A percentile compares a stretch with the other conserved stretches of the same genome.
phyloP scores from a whole-genome alignment of 371 early-diverging fungal species.

The Mucor velutinosus region DNA sequence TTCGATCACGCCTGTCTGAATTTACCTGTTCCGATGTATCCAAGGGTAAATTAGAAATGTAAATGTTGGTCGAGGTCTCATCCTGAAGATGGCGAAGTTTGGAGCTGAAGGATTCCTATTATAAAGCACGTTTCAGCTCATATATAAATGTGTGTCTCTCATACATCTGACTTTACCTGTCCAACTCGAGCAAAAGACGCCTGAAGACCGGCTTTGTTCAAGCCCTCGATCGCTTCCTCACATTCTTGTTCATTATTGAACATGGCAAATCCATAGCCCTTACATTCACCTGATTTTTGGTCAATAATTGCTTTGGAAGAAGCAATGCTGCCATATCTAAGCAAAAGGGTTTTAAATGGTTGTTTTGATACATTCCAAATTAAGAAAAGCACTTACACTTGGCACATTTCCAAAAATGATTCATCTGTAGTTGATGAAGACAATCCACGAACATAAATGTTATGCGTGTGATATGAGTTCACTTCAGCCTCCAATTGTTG shows the following conservation, averaged over 20 bases:
- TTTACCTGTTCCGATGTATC: slow-evolving; percentile 72
- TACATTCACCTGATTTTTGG: slow-evolving; percentile 78
- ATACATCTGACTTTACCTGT: slow-evolving; percentile 28
- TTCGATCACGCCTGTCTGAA: no score
- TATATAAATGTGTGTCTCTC: background rate
- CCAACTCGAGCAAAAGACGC: slow-evolving; percentile 78
- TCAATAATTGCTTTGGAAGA: slow-evolving; percentile 89
- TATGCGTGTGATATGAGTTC: slow-evolving; percentile 47
- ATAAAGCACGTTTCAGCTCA: background rate
- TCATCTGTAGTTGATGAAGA: slow-evolving; percentile 74
- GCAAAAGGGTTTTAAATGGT: background rate
- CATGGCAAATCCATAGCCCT: slow-evolving; percentile 93
- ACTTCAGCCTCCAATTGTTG: slow-evolving; percentile 16
- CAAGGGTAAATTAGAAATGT: slow-evolving; percentile 81
- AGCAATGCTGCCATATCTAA: slow-evolving; percentile 79
- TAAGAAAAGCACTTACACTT: slow-evolving; percentile 29
- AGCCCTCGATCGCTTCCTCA: slow-evolving; percentile 68
- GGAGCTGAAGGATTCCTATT: slow-evolving; percentile 78
- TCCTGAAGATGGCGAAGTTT: slow-evolving; percentile 77
- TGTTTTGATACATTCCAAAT: background rate
- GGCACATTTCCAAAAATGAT: slow-evolving; percentile 68
- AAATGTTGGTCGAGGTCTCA: slow-evolving; percentile 78
- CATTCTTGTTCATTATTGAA: slow-evolving; percentile 76
- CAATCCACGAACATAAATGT: slow-evolving; percentile 88
- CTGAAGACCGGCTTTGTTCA: slow-evolving; percentile 68